Evolutionary conservation across 805 yeast genomes (phyloP).

Genomic region (Zygotorulaspora sp.): DNA sequence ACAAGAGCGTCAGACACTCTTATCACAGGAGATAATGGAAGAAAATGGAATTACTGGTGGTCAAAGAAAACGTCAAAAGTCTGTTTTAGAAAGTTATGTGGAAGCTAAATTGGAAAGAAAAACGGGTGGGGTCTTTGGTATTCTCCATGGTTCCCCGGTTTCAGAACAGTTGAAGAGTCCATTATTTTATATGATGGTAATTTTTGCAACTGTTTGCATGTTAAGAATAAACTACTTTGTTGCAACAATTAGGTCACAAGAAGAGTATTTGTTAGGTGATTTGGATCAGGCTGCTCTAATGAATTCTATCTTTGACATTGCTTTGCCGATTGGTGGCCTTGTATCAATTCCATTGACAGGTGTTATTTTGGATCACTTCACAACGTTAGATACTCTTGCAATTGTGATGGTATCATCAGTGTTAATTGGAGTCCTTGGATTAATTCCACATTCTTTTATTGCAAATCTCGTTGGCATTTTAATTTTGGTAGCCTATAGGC

Average conservation of each 20-base stretch:
- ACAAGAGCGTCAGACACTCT: constrained; percentile 34
- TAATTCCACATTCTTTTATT: constrained; percentile 41
- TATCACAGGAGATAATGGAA: constrained; percentile 17
- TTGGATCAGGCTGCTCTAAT: constrained; percentile 48
- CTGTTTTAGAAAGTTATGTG: constrained; percentile 62
- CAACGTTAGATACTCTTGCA: constrained; percentile 52
- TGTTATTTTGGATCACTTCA: constrained; percentile 63
- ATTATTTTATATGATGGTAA: constrained; percentile 76
- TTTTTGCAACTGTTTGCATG: constrained; percentile 85
- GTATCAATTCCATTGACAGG: constrained; percentile 87
- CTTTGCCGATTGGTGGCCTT: constrained; percentile 85
- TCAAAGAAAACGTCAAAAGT: constrained; percentile 39
- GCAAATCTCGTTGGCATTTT: constrained; percentile 67
- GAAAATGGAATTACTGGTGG: constrained; percentile 6
- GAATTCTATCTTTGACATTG: constrained; percentile 77
- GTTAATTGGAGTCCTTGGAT: constrained; percentile 66
- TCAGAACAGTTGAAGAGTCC: constrained; percentile 46
- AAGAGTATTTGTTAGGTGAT: constrained; percentile 59
- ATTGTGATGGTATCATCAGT: constrained; percentile 53
- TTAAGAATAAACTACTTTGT: constrained; percentile 87
- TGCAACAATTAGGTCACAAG: constrained; percentile 83
- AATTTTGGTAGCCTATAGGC: constrained; percentile 75
- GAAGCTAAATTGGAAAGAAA: constrained; percentile 49
- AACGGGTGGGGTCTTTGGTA: constrained; percentile 69
- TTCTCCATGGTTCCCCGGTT: constrained; percentile 60